Evolutionary conservation across 192 early-diverging fungal genomes (phyloP), one percentile per base, ranked within the genome.

Genomic region (Dissophora globulifera): DNA sequence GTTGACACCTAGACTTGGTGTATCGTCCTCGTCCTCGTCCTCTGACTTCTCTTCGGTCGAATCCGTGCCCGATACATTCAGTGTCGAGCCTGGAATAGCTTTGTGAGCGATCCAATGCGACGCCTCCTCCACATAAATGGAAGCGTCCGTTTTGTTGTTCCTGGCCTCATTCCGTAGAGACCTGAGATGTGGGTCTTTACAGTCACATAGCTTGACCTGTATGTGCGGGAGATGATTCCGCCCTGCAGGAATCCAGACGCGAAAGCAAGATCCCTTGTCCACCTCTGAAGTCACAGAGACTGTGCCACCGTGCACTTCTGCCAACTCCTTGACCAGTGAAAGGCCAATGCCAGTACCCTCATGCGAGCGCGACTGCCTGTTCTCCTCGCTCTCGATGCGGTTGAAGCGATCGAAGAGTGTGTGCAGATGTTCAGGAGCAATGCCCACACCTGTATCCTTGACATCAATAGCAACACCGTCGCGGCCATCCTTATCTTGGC

Each of bases 291-390:
- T 38, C 0, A 88, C 70, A 0, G 56, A 53, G 0, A 89, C 78
- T 3, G 43, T 41, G 6, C 88, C 88, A 2, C 83, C 83, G 64
- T 87, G 86, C 1, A 84, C 58, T 26, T 82, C 81, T 2, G 84
- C 79, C 13, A 90, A 55, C 62, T 90, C 86, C 41, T 80, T 82
- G 20, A 84, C 80, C 3, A 89, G 50, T 0, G 85, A 72, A 12
- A 90, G 51, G 4, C 88, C 88, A 30, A 90, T 90, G 6, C 88
- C 88, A 5, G 80, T 85, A 7, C 88, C 88, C 69, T 87, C 86
- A 47, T 85, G 80, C 22, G 79, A 83, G 17, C 88, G 71, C 2
- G 85, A 83, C 46, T 81, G 81, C 16, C 62, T 67, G 35, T 75
- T n/a, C n/a, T n/a, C n/a, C n/a, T n/a, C n/a, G n/a, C n/a, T 80